These are phyloP conservation scores for Neofusicoccum sp. DNA, from an alignment of 2,329 filamentous ascomycete species.

Conservation along the genomic window DNA sequence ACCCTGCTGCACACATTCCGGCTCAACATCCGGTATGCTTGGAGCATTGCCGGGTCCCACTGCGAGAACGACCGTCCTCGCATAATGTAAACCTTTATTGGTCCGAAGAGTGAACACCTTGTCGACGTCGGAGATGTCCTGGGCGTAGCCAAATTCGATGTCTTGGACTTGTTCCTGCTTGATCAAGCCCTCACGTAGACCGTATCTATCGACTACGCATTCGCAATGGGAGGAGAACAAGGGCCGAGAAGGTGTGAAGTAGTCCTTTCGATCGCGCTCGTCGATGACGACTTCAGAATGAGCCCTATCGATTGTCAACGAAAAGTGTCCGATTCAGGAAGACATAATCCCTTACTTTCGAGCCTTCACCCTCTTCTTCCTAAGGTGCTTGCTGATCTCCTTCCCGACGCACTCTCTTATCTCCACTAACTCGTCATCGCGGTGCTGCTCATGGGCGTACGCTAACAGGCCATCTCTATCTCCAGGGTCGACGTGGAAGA, in stretches of 20 bases:
- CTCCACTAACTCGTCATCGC: conserved; percentile 65
- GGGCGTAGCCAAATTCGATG: conserved; percentile 57
- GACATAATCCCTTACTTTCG: conserved; percentile 38
- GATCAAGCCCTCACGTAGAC: conserved; percentile 56
- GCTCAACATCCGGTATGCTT: conserved; percentile 37
- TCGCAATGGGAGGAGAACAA: conserved; percentile 45
- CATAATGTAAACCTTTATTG: conserved; percentile 53
- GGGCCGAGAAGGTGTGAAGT: conserved; percentile 41
- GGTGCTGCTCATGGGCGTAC: conserved; percentile 61
- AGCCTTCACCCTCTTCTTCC: conserved; percentile 60
- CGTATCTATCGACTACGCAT: conserved; percentile 40
- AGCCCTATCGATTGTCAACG: conserved; percentile 9
- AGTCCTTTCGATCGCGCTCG: conserved; percentile 49
- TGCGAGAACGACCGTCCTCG: conserved; percentile 65
- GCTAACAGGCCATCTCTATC: conserved; percentile 72
- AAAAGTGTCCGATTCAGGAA: neutral
- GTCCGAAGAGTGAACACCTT: conserved; percentile 66
- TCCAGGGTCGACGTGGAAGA: conserved; percentile 75
- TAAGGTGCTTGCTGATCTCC: conserved; percentile 74
- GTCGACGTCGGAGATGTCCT: conserved; percentile 43
- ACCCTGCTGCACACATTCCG: neutral
- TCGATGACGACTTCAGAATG: conserved; percentile 39
- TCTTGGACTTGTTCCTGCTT: conserved; percentile 60
- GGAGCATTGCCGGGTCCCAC: conserved; percentile 67
- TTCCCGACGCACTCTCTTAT: conserved; percentile 74